A percentile compares a stretch with the other conserved stretches of the same genome.
Conservation (phyloP, 2,329 filamentous ascomycete genomes). For the Aspergillus novoparasiticus region DNA sequence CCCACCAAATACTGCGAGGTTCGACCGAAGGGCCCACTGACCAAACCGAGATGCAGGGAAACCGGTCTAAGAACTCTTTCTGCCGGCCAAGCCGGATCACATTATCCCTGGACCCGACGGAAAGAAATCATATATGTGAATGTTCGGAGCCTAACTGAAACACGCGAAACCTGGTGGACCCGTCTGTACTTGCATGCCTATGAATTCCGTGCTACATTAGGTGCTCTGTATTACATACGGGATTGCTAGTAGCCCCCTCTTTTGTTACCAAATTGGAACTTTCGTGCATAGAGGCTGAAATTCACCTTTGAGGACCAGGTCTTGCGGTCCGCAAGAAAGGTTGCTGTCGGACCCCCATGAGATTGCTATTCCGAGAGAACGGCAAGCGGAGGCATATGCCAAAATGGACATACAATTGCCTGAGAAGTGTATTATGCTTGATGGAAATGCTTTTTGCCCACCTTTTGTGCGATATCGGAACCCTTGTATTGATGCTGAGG, state of each 20-base stretch:
- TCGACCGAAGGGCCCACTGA: neutral
- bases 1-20: neutral
- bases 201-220: neutral
- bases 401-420: neutral
- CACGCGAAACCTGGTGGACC: neutral
- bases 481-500: neutral
- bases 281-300: neutral
- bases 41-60: neutral
- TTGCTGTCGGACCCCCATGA: neutral
- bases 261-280: neutral
- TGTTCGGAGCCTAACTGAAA: neutral
- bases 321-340: neutral
- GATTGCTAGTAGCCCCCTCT: neutral
- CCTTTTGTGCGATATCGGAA: neutral
- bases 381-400: neutral
- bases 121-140: neutral
- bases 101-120: neutral
- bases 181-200: neutral
- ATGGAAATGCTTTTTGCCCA: neutral
- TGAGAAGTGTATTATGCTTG: neutral
- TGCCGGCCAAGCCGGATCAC: conserved; percentile 7
- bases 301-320: neutral
- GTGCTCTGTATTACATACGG: neutral
- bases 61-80: neutral
- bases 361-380: neutral